Conservation (phyloP, 345 rosid species). For the Zanthoxylum bungeanum region DNA sequence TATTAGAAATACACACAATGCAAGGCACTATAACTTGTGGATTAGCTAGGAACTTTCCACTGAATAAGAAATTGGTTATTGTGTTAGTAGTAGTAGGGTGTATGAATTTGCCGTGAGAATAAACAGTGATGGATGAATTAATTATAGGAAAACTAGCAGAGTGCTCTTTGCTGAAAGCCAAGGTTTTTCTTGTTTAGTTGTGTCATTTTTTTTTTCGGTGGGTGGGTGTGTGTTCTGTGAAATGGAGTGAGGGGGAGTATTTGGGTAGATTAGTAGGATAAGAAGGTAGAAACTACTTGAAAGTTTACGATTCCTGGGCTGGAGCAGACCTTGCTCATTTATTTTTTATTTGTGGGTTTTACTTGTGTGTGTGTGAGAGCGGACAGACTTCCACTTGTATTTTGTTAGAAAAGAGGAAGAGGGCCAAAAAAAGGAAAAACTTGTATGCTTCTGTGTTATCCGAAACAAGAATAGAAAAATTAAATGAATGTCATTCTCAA, state of each 20-base stretch:
- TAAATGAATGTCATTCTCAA: neutral
- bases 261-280: neutral
- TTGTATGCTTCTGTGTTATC: neutral
- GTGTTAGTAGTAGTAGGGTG: neutral
- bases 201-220: no score
- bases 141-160: neutral
- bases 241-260: neutral
- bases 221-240: conserved; percentile 2
- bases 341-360: neutral
- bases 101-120: neutral
- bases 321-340: neutral
- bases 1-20: neutral
- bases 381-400: neutral
- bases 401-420: neutral
- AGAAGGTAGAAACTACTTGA: neutral
- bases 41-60: neutral
- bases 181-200: neutral
- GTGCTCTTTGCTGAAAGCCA: neutral
- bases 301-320: neutral
- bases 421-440: neutral
- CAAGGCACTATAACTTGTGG: no score
- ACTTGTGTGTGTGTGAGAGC: neutral
- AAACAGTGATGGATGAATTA: neutral
- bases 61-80: neutral
- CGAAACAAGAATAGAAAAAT: neutral